Base-by-base conservation (phyloP, 2,329 filamentous ascomycete genomes). In the Aspergillus ustus region DNA sequence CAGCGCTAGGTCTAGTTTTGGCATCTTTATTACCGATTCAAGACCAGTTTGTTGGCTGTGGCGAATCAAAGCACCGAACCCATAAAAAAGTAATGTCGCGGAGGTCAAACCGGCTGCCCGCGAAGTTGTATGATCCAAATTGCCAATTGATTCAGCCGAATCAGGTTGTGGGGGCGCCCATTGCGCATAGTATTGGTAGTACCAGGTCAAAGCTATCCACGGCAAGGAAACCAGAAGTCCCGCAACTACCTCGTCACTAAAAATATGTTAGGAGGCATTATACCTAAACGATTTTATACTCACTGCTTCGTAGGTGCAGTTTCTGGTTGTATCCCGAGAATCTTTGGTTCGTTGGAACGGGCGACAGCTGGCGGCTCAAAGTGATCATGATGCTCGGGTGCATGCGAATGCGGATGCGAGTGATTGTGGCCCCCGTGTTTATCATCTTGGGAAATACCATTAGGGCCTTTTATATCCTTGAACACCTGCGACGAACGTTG, bases 171-270 rank as follows among this genome's bases (percentile, higher is more conserved):
- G 37, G 25, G 59, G 54, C 19, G 25, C 54, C 53, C 59, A 63
- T 46, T 71, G 63, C 37, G 65, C 66, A 60, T 70, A 72, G 20
- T 68, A 65, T 48, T 67, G 66, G 37, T 72, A 69, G 44, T 74
- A 77, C 76, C 76, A 78, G 17, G 76, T 78, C 9, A 77, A 45
- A 7, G 67, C 67, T 25, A 77, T 69, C 76, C 76, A 78, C 22
- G 76, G 76, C 28, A 75, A 58, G 19, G 72, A 67, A 9, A 74
- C 67, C 31, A 86, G 73, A 57, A 84, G 66, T 25, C 82, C 83
- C 5, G 82, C 82, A 59, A 85, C 63, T 5, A 81, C 72, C 69
- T 86, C 83, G 28, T 78, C 74, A 17, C 82, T 78, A 44, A 20
- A 57, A 19, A 37, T 60, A 11, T 25, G 48, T 22, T 54, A 65